Base-by-base conservation (phyloP, 805 yeast genomes). In the Alloascoidea hylecoeti region DNA sequence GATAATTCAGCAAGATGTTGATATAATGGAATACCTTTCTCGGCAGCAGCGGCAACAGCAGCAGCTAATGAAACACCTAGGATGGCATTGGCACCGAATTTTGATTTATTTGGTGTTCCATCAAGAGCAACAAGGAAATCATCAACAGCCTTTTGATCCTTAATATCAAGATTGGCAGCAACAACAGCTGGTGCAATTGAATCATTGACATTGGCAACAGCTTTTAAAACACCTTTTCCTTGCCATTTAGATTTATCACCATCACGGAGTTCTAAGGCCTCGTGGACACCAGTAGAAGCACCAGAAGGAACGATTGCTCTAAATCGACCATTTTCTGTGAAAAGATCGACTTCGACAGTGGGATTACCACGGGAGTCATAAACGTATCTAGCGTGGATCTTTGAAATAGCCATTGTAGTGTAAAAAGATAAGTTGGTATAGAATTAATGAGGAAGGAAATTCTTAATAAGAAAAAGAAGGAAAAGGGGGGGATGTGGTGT, bases 361-460 rank as follows among this genome's bases (percentile, higher is more conserved):
- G 98, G 98, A 79, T 89, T 92, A 70, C 97, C 97, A 72, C 98
- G 85, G 56, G 97, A 89, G 72, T 89, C 98, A 80, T 92, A 89
- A 68, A 89, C 95, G 75, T 77, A 81, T 72, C 98, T 88, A 57
- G 97, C 83, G 67, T 72, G 78, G 55, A 88, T 69, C 68, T 89
- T 88, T 52, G 83, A 64, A 58, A 84, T 75, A 53, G 95, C 80
- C 95, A 84, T 84, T 61, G 41, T 50, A n/a, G n/a, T n/a, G n/a
- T n/a, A n/a, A n/a, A n/a, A n/a, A n/a, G n/a, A n/a, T n/a, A n/a
- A n/a, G n/a, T n/a, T n/a, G n/a, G n/a, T n/a, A n/a, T n/a, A n/a
- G n/a, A n/a, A n/a, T n/a, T n/a, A n/a, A n/a, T n/a, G n/a, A n/a
- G n/a, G n/a, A n/a, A n/a, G n/a, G n/a, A n/a, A n/a, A n/a, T n/a